Evolutionary conservation across 2,329 filamentous ascomycete species (phyloP).

Genomic region (Coniochaeta ligniaria): DNA sequence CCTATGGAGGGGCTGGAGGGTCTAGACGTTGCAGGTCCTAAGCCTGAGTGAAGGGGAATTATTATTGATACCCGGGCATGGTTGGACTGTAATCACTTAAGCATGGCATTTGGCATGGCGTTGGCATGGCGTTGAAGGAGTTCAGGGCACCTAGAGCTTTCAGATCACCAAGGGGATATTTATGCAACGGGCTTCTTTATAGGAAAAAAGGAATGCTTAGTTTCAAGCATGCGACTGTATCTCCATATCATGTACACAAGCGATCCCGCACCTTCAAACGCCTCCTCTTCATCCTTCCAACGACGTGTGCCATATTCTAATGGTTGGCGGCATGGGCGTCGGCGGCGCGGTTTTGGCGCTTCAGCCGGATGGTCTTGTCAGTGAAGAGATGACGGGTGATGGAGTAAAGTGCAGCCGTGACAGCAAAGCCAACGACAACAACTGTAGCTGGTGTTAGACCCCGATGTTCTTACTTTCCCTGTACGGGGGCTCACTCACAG

Average conservation of each 20-base stretch:
- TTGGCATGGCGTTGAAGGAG: not conserved
- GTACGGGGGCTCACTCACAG: slow-evolving; percentile 49
- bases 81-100: not conserved
- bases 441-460: slow-evolving; percentile 41
- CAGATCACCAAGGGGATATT: not conserved
- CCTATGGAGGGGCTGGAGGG: slow-evolving; percentile 95
- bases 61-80: slow-evolving; percentile 12
- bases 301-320: slow-evolving; percentile 13
- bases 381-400: slow-evolving; percentile 71
- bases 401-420: slow-evolving; percentile 78
- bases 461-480: not conserved
- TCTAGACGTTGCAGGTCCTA: slow-evolving; percentile 88
- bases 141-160: not conserved
- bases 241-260: slow-evolving; percentile 3
- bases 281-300: slow-evolving; percentile 7
- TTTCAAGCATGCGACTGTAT: slow-evolving; percentile 4
- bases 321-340: slow-evolving; percentile 27
- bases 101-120: not conserved
- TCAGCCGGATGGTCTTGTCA: slow-evolving; percentile 89
- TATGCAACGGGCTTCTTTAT: not conserved
- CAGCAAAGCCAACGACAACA: slow-evolving; percentile 78
- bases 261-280: slow-evolving; percentile 6
- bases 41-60: slow-evolving; percentile 47
- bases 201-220: not conserved
- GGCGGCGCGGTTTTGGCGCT: slow-evolving; percentile 55